Evolutionary conservation across 2,329 filamentous ascomycete genomes (phyloP), one percentile per base, ranked within the genome.

Genomic region (Cordyceps tenuipes): DNA sequence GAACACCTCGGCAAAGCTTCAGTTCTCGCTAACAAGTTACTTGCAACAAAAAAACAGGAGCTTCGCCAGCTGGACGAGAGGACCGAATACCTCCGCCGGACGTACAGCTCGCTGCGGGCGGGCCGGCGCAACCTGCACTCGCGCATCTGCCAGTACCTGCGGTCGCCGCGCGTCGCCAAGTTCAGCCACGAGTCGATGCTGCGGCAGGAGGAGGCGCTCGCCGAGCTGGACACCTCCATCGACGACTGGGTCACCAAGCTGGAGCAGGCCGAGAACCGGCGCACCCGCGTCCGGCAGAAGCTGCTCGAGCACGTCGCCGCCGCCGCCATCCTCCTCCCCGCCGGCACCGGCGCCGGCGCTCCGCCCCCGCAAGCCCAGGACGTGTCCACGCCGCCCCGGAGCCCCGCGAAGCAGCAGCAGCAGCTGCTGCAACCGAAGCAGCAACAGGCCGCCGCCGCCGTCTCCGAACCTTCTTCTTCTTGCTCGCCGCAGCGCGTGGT

Each of bases 161-260:
- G 87, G 55, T 87, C 86, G 19, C 85, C 87, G 9, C 83, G 87
- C 36, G 82, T 83, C 5, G 83, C 86, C 60, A 86, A 83, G 64
- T 90, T 91, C 70, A 90, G 85, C 64, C 81, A 86, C 63, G 88
- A 91, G 63, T 85, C 85, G 21, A 83, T 93, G 70, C 78, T 92
- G 47, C 89, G 88, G 74, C 89, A 92, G 69, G 89, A 92, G 71
- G 89, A 92, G 72, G 87, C 88, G 1, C 78, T 93, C 12, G 83
- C 85, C 1, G 89, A 91, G 70, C 81, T 93, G 7, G 89, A 93
- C 68, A 76, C 80, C 17, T 89, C 86, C 3, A 92, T 93, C 63
- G 89, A 92, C 67, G 88, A 91, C 69, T 92, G 89, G 86, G 84
- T 89, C 53, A 79, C 75, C 66, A 92, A 92, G 74, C 81, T 92